Evolutionary conservation across 352 stramenopile species (phyloP).

Genomic region (Phytopythium montanum): DNA sequence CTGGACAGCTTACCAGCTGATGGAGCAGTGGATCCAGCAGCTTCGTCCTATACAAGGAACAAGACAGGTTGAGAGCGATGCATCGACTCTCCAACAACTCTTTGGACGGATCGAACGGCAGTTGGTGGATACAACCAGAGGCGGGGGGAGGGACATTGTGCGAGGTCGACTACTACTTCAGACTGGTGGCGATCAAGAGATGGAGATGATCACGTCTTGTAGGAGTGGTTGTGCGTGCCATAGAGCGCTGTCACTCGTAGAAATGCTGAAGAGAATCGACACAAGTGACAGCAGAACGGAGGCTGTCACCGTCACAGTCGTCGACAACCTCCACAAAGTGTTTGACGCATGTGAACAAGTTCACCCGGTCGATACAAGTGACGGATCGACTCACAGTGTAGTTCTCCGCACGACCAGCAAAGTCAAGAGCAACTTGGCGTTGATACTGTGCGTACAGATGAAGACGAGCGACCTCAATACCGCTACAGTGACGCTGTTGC

Average conservation of each 20-base stretch:
- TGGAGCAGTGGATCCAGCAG: not conserved
- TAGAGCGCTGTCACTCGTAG: not conserved
- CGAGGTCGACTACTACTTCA: not conserved
- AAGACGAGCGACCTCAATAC: not conserved
- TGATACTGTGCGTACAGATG: not conserved
- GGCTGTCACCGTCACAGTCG: not conserved
- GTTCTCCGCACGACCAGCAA: not conserved
- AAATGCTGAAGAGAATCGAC: not conserved
- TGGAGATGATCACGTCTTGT: not conserved
- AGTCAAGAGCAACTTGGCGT: not conserved
- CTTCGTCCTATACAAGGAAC: not conserved
- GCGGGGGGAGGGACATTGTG: not conserved
- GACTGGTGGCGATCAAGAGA: not conserved
- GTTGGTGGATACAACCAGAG: not conserved
- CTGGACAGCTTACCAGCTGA: not conserved
- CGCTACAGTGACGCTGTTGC: not conserved
- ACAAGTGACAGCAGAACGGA: not conserved
- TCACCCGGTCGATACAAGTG: not conserved
- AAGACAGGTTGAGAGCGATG: not conserved
- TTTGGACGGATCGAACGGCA: not conserved
- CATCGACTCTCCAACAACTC: not conserved
- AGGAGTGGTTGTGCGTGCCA: not conserved
- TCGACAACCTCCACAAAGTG: not conserved
- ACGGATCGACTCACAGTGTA: not conserved
- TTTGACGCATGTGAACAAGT: not conserved